Percentiles rank a stretch among this genome's conserved stretches.
Evolutionary conservation across 2,329 filamentous ascomycete genomes (phyloP).

Genomic region (Pestalotiopsis sp.): DNA sequence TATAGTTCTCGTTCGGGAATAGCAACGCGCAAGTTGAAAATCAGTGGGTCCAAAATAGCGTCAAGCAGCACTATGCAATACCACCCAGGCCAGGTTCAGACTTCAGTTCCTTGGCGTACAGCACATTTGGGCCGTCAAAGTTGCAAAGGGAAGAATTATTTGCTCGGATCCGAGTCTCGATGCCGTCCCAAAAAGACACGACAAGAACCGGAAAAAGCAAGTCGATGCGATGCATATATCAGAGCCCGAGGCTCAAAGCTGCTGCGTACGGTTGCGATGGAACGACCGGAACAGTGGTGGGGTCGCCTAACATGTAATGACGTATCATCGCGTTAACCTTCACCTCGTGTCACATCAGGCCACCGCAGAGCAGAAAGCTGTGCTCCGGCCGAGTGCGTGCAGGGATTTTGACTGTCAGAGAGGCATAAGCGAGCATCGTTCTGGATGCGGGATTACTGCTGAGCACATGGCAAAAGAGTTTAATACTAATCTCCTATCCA

Average conservation of each 20-base stretch:
- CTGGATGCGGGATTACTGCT: background rate
- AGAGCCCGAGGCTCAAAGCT: background rate
- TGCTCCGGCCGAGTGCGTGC: background rate
- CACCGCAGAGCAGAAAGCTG: background rate
- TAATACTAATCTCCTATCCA: background rate
- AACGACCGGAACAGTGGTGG: background rate
- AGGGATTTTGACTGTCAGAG: background rate
- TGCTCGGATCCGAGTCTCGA: background rate
- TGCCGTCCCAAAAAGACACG: background rate
- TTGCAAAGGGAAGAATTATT: background rate
- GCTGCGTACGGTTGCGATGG: background rate
- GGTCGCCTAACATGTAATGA: background rate
- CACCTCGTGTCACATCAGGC: background rate
- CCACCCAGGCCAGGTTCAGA: background rate
- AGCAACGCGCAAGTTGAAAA: background rate
- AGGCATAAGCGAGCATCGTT: background rate
- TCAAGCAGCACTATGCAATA: background rate
- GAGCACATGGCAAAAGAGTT: background rate
- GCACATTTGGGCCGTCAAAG: background rate
- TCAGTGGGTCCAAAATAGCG: background rate
- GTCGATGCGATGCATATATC: background rate
- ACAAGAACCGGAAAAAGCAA: background rate
- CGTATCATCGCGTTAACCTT: background rate
- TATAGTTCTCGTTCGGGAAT: background rate
- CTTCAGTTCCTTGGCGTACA: background rate